phyloP scores from a whole-genome alignment of 768 basidiomycete species.

The Xerocomellus amylosporus region DNA sequence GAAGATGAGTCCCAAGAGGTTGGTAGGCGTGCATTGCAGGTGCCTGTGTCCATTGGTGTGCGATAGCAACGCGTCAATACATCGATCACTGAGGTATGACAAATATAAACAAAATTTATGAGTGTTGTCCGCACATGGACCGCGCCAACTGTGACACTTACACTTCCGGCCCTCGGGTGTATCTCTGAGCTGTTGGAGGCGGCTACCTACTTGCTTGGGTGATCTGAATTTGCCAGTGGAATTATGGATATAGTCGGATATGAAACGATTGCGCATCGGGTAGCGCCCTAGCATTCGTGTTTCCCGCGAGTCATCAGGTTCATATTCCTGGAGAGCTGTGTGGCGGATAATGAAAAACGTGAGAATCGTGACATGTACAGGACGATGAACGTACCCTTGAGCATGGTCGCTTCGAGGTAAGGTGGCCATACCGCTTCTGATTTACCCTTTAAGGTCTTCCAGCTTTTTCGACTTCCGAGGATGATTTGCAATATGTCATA shows the following conservation, averaged over 20 bases:
- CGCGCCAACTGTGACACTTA: slow-evolving; percentile 39
- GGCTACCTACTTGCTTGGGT: slow-evolving; percentile 78
- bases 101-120: slow-evolving; percentile 33
- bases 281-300: slow-evolving; percentile 71
- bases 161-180: slow-evolving; percentile 69
- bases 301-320: slow-evolving; percentile 70
- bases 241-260: slow-evolving; percentile 71
- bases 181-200: slow-evolving; percentile 75
- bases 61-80: slow-evolving; percentile 34
- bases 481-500: slow-evolving; percentile 63
- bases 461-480: slow-evolving; percentile 66
- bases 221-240: slow-evolving; percentile 69
- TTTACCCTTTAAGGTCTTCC: slow-evolving; percentile 65
- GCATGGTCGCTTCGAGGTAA: slow-evolving; percentile 70
- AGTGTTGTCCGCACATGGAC: slow-evolving; percentile 25
- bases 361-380: slow-evolving; percentile 14
- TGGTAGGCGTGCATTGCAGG: slow-evolving; percentile 20
- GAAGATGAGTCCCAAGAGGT: slow-evolving; percentile 11
- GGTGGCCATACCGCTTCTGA: slow-evolving; percentile 80
- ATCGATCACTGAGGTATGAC: slow-evolving; percentile 33
- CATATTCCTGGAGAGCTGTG: slow-evolving; percentile 67
- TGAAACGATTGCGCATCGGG: slow-evolving; percentile 77
- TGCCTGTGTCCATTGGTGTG: slow-evolving; percentile 23
- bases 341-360: slow-evolving; percentile 17
- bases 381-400: slow-evolving; percentile 53